Evolutionary conservation across 208 protist species (phyloP), one percentile per base, ranked within the genome.

Genomic region (Trypanosoma lewisi): DNA sequence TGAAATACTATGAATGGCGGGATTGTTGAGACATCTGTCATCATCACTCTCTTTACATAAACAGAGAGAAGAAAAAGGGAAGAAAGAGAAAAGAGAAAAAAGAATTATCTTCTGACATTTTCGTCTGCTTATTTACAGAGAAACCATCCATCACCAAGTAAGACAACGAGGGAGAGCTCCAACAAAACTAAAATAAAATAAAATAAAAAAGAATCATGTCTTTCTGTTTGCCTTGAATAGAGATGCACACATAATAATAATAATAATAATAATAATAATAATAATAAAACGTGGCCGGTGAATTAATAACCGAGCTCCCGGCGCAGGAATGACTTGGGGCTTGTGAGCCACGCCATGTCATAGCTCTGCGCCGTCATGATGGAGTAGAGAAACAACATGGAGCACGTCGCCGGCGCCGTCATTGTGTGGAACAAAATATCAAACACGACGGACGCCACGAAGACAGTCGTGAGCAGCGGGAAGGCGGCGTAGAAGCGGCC

Each of bases 341-440:
- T 92, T 42, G 86, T 93, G 33, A 95, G 74, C 89, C 89, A 95
- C 44, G 83, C 85, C 89, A 95, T 89, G 51, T 92, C 80, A 63
- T 90, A 87, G 62, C 79, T 89, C 37, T 85, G 76, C 54, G 82
- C 85, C 9, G 75, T 69, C 83, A 95, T 84, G 59, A 95, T 90
- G 11, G 80, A 71, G 57, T 91, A 90, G 39, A 95, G 67, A 64
- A 95, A 92, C 37, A 95, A 61, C 78, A 93, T 86, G 34, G 83
- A 82, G 51, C 88, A 71, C 54, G 83, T 82, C 17, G 84, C 85
- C 19, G 89, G 89, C n/a, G 89, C 85, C 2, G 91, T 81, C 84
- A 91, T 93, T 12, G 85, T 93, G 70, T 95, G 89, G 28, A 95
- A 75, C 17, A 95, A 62, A 25, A 91, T 64, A 49, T 95, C 89